Evolutionary conservation across 495 filamentous ascomycete genomes (phyloP), one percentile per base, ranked within the genome.

Genomic region (Venustampulla echinocandica): DNA sequence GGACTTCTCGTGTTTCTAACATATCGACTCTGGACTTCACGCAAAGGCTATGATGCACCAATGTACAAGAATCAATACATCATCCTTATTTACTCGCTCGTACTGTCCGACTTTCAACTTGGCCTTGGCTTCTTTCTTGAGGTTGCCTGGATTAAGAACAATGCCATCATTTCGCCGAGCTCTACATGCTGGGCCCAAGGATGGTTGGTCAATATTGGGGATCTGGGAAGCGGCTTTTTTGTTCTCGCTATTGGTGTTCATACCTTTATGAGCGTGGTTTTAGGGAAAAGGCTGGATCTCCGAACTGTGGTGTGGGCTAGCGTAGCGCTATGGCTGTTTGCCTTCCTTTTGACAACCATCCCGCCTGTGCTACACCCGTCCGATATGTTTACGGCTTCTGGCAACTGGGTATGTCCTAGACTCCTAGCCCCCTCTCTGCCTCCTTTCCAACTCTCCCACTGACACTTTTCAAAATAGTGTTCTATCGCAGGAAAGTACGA

Each of bases 401-500:
- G 74, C n/a, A 67, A 68, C 23, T 78, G 74, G 69, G 69, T 73
- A 61, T 45, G 69, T 60, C 13, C 24, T 7, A 13, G 27, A 30
- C 27, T 30, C 27, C 13, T 7, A 30, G 13, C 13, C 27, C 27
- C 6, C 13, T 30, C 27, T 7, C 7, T 30, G 13, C 7, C 6
- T 6, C 7, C 13, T 30, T 30, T 30, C 27, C n/a, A n/a, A n/a
- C n/a, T n/a, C n/a, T n/a, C n/a, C n/a, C n/a, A n/a, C n/a, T n/a
- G n/a, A n/a, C n/a, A n/a, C n/a, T n/a, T n/a, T n/a, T n/a, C n/a
- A n/a, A n/a, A n/a, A 3, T 48, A 82, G 82, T 86, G 82, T 61
- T 85, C 82, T 80, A 73, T 85, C 20, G 79, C 71, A 53, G 58
- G 64, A 38, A 63, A 71, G 2, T 84, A 79, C 60, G 75, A 81